phyloP scores from a whole-genome alignment of 2,329 filamentous ascomycete species.

The Clonostachys chloroleuca region DNA sequence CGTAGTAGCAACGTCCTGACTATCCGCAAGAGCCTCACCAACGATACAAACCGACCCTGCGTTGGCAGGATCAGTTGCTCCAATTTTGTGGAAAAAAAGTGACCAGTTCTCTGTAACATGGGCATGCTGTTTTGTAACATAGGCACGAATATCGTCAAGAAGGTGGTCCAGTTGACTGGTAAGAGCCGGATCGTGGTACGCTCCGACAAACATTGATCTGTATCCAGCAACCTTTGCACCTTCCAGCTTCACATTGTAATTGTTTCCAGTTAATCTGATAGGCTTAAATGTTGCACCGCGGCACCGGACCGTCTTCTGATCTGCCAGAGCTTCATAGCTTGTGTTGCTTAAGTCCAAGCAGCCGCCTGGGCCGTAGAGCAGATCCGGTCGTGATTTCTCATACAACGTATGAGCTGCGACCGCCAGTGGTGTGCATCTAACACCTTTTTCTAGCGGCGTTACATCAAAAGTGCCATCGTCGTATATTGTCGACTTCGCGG shows the following conservation, averaged over 20 bases:
- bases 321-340: slow-evolving; percentile 11
- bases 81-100: slow-evolving; percentile 31
- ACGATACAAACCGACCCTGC: slow-evolving; percentile 30
- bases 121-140: slow-evolving; percentile 2
- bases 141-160: slow-evolving; percentile 11
- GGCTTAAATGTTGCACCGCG: slow-evolving; percentile 17
- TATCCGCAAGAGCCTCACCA: slow-evolving; percentile 37
- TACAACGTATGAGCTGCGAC: slow-evolving; percentile 51
- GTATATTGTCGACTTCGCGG: slow-evolving; percentile 33
- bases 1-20: slow-evolving; percentile 36
- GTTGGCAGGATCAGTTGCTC: slow-evolving; percentile 7
- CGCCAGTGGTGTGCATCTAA: slow-evolving; percentile 38
- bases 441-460: slow-evolving; percentile 25
- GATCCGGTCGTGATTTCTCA: slow-evolving; percentile 47
- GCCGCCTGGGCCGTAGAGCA: slow-evolving; percentile 44
- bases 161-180: slow-evolving; percentile 28
- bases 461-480: slow-evolving; percentile 39
- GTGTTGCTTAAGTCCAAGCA: slow-evolving; percentile 40
- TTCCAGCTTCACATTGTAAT: slow-evolving; percentile 42
- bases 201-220: slow-evolving; percentile 36
- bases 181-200: slow-evolving; percentile 9
- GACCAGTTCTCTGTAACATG: slow-evolving; percentile 5
- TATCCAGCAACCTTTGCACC: slow-evolving; percentile 33
- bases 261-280: slow-evolving; percentile 3
- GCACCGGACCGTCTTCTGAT: slow-evolving; percentile 1